Conservation (phyloP, 2,329 filamentous ascomycete species). For the Monilinia fructicola region DNA sequence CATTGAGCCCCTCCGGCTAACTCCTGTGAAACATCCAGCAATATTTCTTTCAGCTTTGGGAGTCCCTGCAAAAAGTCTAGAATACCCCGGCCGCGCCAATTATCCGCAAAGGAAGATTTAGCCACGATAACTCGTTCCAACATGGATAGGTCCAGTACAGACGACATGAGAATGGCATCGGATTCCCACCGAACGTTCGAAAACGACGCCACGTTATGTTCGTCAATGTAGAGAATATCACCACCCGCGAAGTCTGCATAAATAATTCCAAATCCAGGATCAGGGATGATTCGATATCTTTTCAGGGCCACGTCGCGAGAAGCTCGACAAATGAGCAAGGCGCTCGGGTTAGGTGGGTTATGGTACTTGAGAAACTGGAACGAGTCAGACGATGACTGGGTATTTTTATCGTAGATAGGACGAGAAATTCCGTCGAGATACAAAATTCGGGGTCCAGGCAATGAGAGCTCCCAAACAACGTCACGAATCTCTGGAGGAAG, state of each 20-base stretch:
- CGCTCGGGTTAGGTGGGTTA: background rate
- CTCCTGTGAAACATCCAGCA: no score
- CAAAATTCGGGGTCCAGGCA: slow-evolving; percentile 2
- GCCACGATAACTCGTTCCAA: no score
- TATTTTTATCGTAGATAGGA: background rate
- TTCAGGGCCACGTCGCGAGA: background rate
- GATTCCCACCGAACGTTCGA: no score
- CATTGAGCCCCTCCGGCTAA: no score
- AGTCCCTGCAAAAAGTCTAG: no score
- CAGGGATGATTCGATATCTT: background rate
- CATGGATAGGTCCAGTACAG: no score
- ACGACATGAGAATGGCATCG: no score
- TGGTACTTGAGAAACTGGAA: background rate
- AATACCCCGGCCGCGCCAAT: no score
- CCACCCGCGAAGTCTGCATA: background rate
- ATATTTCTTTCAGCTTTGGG: no score
- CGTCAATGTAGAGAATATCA: background rate
- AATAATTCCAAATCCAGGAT: background rate
- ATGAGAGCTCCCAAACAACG: background rate
- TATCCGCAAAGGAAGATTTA: no score
- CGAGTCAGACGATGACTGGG: background rate
- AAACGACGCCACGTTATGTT: background rate
- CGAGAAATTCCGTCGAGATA: background rate
- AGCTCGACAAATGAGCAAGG: background rate
- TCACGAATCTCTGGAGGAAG: background rate